Percentiles rank a stretch among this genome's conserved stretches.
Evolutionary conservation across 805 yeast species (phyloP).

Genomic region (Kregervanrija fluxuum): DNA sequence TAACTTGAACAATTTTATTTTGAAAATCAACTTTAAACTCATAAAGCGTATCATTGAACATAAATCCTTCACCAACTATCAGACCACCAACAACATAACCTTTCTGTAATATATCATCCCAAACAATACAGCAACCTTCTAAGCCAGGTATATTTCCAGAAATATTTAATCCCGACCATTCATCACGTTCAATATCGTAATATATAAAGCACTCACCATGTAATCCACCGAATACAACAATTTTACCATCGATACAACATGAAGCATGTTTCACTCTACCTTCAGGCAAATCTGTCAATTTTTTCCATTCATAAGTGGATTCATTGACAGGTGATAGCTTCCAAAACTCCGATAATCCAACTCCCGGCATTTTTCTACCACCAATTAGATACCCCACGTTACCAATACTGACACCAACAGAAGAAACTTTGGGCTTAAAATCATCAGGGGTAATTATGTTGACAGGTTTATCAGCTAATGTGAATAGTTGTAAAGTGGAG

Average conservation of each 20-base stretch:
- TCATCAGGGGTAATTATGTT: background rate
- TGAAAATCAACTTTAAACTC: conserved; percentile 21
- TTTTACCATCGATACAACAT: conserved; percentile 16
- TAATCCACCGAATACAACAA: conserved; percentile 49
- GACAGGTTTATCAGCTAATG: background rate
- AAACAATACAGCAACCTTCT: too few species aligned
- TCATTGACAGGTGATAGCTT: conserved; percentile 15
- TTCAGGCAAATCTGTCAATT: conserved; percentile 31
- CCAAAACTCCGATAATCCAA: conserved; percentile 39
- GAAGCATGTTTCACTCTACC: conserved; percentile 49
- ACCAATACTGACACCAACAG: conserved; percentile 1
- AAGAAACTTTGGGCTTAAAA: conserved; percentile 6
- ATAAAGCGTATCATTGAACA: conserved; percentile 28
- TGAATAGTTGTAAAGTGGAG: conserved; percentile 12
- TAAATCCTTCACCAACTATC: conserved; percentile 9
- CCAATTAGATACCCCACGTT: conserved; percentile 39
- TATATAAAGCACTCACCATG: conserved; percentile 9
- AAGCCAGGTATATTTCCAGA: too few species aligned
- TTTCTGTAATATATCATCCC: background rate
- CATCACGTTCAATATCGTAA: conserved; percentile 14
- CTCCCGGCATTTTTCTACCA: conserved; percentile 60
- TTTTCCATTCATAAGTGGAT: conserved; percentile 32
- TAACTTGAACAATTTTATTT: conserved; percentile 15
- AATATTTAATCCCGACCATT: conserved; percentile 4
- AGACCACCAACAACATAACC: conserved; percentile 49